Evolutionary conservation across 2,329 filamentous ascomycete species (phyloP), one percentile per base, ranked within the genome.

Genomic region (Albifimbria verrucaria): DNA sequence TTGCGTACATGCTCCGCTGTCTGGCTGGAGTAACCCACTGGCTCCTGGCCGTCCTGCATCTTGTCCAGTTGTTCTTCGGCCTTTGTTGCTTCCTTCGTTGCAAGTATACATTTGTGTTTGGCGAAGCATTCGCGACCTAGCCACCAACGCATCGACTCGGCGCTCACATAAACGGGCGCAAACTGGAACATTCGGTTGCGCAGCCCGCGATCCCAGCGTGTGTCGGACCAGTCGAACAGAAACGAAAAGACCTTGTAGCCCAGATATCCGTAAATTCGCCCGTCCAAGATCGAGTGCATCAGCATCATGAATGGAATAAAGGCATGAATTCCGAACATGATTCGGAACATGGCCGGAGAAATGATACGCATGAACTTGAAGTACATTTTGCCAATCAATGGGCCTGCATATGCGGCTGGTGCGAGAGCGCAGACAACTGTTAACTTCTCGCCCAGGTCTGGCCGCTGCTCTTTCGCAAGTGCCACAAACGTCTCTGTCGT

Each of bases 101-200:
- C 81, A 7, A 97, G 75, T 49, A 97, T 95, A 65, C 92, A 97
- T 66, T 89, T 90, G 63, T 96, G 90, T 61, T 68, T 69, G 2
- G 78, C 77, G 64, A 96, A 97, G 60, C 92, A 92, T 62, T 94
- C 90, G 4, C 87, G 77, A 0, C 92, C 93, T 1, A 97, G 79
- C 93, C 93, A 97, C 93, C 93, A 97, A 6, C 90, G 80, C 90
- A 97, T 96, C 54, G 86, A 88, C 72, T 97, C 92, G 1, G 90
- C 83, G 61, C 87, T 91, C 49, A 97, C 90, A 63, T 95, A 96
- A 0, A 96, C 90, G 1, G 93, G 93, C 0, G 91, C 86, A 60
- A 96, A 97, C 63, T 94, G 90, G 68, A 97, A 97, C 81, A 95
- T 88, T 42, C 93, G 86, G 65, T 90, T 75, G 54, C 89, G 79